Percentiles rank a stretch among this genome's conserved stretches.
Evolutionary conservation across 1,284 basidiomycete genomes (phyloP).

Genomic region (Cutaneotrichosporon curvatum): DNA sequence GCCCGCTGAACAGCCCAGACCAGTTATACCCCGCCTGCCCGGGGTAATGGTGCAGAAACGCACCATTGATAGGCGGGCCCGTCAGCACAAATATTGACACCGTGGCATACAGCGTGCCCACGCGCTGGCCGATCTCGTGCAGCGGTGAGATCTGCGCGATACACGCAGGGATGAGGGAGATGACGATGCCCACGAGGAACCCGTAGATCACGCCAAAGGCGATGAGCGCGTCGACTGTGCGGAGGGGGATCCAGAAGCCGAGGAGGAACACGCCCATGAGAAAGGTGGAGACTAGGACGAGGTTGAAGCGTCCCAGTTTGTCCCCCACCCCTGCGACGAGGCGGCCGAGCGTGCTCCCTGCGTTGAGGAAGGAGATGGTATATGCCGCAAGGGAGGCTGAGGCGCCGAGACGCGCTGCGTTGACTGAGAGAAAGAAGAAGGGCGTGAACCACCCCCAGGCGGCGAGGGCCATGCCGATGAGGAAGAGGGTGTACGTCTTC

Average conservation of each 20-base stretch:
- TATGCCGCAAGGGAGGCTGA: conserved; percentile 23
- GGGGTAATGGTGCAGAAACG: conserved; percentile 25
- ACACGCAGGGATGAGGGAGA: conserved; percentile 25
- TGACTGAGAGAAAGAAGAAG: conserved; percentile 32
- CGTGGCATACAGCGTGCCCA: conserved; percentile 24
- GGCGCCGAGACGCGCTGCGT: conserved; percentile 29
- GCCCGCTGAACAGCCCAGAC: conserved; percentile 5
- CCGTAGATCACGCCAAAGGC: conserved; percentile 40
- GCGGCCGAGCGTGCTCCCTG: conserved; percentile 26
- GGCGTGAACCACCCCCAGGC: conserved; percentile 23
- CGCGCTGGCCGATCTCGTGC: conserved; percentile 26
- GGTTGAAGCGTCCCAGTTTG: conserved; percentile 24
- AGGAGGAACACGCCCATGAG: conserved; percentile 18
- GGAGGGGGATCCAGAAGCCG: conserved; percentile 22
- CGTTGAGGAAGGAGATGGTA: conserved; percentile 32
- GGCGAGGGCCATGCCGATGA: conserved; percentile 25
- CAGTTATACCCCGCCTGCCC: background rate
- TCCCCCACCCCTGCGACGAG: conserved; percentile 12
- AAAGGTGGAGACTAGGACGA: conserved; percentile 25
- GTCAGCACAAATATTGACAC: conserved; percentile 30
- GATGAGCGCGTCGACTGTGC: conserved; percentile 25
- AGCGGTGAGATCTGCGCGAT: conserved; percentile 21
- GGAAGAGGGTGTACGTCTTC: conserved; percentile 23
- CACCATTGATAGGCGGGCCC: conserved; percentile 42
- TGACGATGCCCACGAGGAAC: conserved; percentile 25